Evolutionary conservation across 1,284 basidiomycete species (phyloP).

Genomic region (Cutaneotrichosporon sp.): DNA sequence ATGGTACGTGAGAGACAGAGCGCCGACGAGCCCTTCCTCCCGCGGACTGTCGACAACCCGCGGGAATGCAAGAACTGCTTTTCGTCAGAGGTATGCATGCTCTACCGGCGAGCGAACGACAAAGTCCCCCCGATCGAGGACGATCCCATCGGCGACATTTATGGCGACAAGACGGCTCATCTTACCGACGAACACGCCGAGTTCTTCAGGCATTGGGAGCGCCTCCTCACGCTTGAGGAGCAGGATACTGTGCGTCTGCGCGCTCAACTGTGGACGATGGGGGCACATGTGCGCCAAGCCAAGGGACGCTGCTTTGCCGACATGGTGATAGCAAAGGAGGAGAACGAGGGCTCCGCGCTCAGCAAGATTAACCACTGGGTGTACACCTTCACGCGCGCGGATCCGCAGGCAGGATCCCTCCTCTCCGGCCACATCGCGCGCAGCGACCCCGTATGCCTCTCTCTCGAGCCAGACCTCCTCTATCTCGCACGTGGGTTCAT

Average conservation of each 20-base stretch:
- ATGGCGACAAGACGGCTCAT: constrained; percentile 75
- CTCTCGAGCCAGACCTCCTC: constrained; percentile 77
- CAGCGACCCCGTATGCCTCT: constrained; percentile 80
- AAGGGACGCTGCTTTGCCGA: constrained; percentile 72
- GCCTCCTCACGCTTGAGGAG: constrained; percentile 82
- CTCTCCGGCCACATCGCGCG: constrained; percentile 73
- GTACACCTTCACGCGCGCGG: constrained; percentile 64
- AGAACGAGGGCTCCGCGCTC: constrained; percentile 46
- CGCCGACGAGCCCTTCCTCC: constrained; percentile 60
- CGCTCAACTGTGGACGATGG: constrained; percentile 92
- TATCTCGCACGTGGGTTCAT: constrained; percentile 84
- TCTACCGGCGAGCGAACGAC: constrained; percentile 86
- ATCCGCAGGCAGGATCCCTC: constrained; percentile 54
- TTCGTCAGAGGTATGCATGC: constrained; percentile 81
- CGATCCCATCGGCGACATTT: constrained; percentile 74
- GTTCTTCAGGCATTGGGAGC: constrained; percentile 92
- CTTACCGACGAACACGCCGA: constrained; percentile 65
- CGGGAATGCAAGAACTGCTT: constrained; percentile 79
- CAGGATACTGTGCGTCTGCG: constrained; percentile 76
- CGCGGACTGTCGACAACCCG: constrained; percentile 80
- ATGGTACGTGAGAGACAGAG: constrained; percentile 51
- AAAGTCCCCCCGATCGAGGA: constrained; percentile 57
- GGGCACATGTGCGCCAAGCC: constrained; percentile 71
- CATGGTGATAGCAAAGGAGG: constrained; percentile 66
- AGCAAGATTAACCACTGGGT: constrained; percentile 57